These are phyloP conservation scores for Anthostomella pinea DNA, from an alignment of 2,329 filamentous ascomycete species.

Conservation along the genomic window DNA sequence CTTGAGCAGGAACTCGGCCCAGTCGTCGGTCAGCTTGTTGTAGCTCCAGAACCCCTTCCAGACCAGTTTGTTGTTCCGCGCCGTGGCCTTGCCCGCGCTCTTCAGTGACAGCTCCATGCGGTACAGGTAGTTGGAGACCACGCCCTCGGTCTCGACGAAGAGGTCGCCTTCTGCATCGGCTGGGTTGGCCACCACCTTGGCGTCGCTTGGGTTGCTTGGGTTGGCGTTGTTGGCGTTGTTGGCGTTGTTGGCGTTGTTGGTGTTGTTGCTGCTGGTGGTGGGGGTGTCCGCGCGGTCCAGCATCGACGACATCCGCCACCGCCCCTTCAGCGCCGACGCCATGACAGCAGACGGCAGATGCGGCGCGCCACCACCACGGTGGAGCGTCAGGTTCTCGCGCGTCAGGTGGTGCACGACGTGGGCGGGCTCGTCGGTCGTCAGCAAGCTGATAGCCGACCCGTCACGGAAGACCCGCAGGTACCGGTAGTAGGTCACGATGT, in stretches of 20 bases:
- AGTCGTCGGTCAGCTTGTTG: slow-evolving; percentile 85
- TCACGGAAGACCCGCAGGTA: slow-evolving; percentile 95
- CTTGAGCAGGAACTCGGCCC: slow-evolving; percentile 71
- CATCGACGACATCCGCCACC: slow-evolving; percentile 46
- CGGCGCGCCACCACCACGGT: slow-evolving; percentile 35
- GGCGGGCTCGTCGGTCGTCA: slow-evolving; percentile 77
- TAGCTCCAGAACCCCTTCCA: slow-evolving; percentile 94
- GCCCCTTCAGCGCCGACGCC: slow-evolving; percentile 62
- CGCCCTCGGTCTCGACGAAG: slow-evolving; percentile 81
- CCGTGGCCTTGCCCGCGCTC: slow-evolving; percentile 56
- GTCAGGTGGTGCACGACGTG: slow-evolving; percentile 85
- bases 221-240: background rate
- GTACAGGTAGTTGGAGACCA: slow-evolving; percentile 76
- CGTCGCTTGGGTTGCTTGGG: slow-evolving; percentile 3
- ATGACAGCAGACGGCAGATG: slow-evolving; percentile 55
- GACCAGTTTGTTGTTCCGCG: slow-evolving; percentile 78
- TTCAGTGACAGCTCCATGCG: slow-evolving; percentile 74
- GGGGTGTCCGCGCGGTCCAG: slow-evolving; percentile 29
- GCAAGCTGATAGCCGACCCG: slow-evolving; percentile 75
- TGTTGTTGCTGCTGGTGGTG: slow-evolving; percentile 23
- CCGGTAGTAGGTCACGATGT: slow-evolving; percentile 97
- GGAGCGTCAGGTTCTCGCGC: slow-evolving; percentile 60
- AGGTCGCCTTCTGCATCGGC: slow-evolving; percentile 63
- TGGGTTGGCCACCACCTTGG: slow-evolving; percentile 16
- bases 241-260: background rate